Base-by-base conservation (phyloP, 176 grass and related monocot species). In the Zea luxurians region DNA sequence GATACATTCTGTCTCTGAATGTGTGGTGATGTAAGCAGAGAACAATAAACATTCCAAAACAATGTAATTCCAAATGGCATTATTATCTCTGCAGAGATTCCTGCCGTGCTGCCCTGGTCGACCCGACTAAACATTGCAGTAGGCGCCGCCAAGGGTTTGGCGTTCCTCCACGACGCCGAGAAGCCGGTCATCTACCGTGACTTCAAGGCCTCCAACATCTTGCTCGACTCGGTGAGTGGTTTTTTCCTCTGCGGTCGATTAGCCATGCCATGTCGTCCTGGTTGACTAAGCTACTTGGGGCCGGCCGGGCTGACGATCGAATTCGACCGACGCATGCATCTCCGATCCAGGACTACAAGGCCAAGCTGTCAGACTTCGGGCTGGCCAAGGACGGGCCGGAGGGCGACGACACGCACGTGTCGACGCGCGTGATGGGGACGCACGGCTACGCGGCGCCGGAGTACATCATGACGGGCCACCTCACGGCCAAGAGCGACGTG, bases 391-490 rank as follows among this genome's bases (percentile, higher is more conserved):
- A 94, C 83, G 95, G 95, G 3, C 95, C 95, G 0, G 76, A 83
- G 76, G 95, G 95, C 4, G 95, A 97, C 48, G 87, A 94, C 54
- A 91, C 95, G 6, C 95, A 97, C 61, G 95, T 97, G n/a, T 94
- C 95, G 4, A 94, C 91, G 1, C 77, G 91, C 17, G 87, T 97
- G 2, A 97, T 97, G 95, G 91, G 95, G 20, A 97, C 91, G 1
- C 87, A 94, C 5, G 95, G 95, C 21, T 97, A 94, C 16, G 91
- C 95, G 5, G 95, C 95, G 49, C 95, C 95, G 17, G 95, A 97
- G 78, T 97, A 97, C 83, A 97, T 97, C 89, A 82, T 97, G 91
- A 97, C 95, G 63, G 95, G 95, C 21, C 95, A 94, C 80, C 80
- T 97, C 1, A 97, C 95, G 8, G 58, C 89, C 10, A 92, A 83